Conservation (phyloP, 306 rosid genomes). For the Fagus sylvatica region DNA sequence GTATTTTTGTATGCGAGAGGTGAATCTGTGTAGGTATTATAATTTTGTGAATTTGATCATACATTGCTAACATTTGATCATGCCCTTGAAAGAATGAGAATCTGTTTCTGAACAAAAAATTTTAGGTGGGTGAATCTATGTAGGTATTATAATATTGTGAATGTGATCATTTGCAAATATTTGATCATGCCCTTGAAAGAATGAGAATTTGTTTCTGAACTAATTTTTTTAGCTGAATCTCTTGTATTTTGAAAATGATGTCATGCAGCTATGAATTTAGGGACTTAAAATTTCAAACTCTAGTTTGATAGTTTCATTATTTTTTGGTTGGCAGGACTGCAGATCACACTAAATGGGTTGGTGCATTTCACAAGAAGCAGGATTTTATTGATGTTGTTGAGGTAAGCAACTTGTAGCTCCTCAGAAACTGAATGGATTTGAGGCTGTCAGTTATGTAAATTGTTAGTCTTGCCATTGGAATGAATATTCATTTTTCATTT, state of each 20-base stretch:
- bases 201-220: neutral
- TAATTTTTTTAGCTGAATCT: neutral
- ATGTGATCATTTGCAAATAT: neutral
- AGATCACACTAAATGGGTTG: slow-evolving; percentile 60
- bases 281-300: neutral
- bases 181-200: neutral
- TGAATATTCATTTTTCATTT: neutral
- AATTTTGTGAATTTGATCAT: too few species aligned
- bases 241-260: neutral
- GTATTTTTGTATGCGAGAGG: neutral
- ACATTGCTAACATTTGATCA: too few species aligned
- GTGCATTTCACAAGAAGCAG: slow-evolving; percentile 52
- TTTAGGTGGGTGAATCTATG: too few species aligned
- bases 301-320: neutral
- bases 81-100: too few species aligned
- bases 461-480: slow-evolving; percentile 8
- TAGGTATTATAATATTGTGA: neutral
- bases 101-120: too few species aligned
- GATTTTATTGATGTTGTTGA: slow-evolving; percentile 57
- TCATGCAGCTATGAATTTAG: neutral
- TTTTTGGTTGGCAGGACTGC: slow-evolving; percentile 39
- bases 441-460: neutral
- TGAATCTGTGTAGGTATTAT: neutral
- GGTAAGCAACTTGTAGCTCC: slow-evolving; percentile 28
- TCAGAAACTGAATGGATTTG: neutral